Evolutionary conservation across 75 land plant species (phyloP), one percentile per base, ranked within the genome.

Genomic region (Sequoia sempervirens): DNA sequence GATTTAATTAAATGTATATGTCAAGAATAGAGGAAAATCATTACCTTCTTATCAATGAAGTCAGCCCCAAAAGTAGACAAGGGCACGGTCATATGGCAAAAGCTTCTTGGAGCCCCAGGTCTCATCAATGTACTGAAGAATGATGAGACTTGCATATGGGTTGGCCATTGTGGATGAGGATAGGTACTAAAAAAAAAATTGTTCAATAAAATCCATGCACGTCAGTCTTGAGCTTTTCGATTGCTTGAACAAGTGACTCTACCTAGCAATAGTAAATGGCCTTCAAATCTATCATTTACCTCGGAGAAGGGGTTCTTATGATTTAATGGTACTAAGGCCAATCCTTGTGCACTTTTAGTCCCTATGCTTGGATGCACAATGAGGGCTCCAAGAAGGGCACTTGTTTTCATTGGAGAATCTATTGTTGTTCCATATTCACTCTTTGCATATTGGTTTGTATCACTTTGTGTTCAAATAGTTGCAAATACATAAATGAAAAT

Each of bases 191-290:
- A n/a, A n/a, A n/a, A n/a, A n/a, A n/a, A n/a, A n/a, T 37, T 26
- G 6, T 30, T 43, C 23, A 15, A 13, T 43, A n/a, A 37, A 61
- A 12, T 64, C 23, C 23, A 81, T 53, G 70, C 50, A 18, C 93
- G 84, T 97, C 99, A 89, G 97, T 97, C 81, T 97, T 97, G 30
- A 95, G 94, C 87, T 91, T 88, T 83, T 97, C 99, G 37, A 97
- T 97, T 9, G 97, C 94, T 45, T 91, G 90, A 36, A 97, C 99
- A 45, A 97, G 88, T 20, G 99, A 94, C 83, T 97, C 99, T 12
- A 97, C 99, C 87, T 97, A 17, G 86, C 5, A 12, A 97, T 97
- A 82, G 94, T 93, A 86, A 97, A 97, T 20, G 99, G 99, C 61
- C 97, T 85, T 82, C 97, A 86, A 38, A 89, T 91, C 11, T 97